Base-by-base conservation (phyloP, 345 rosid genomes). In the Turnera subulata region DNA sequence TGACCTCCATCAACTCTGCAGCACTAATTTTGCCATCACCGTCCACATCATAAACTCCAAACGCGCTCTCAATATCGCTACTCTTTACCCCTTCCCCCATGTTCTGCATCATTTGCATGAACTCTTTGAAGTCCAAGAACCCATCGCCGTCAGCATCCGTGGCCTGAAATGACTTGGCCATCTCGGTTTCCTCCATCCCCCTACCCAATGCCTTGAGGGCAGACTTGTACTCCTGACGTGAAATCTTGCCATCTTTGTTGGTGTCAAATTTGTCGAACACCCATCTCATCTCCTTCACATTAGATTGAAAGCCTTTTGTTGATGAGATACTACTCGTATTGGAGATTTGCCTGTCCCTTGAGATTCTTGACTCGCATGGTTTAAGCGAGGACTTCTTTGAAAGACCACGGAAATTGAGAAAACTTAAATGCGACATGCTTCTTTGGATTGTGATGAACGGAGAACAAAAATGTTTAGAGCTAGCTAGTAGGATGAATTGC, bases 211-310 rank as follows among this genome's bases (percentile, higher is more conserved):
- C 65, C 46, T 19, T 53, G 7, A 59, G 1, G 8, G 44, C 61
- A 14, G 65, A 43, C 43, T 53, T 47, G 45, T 46, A 67, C 37
- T 67, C 65, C 22, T 53, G 59, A 4, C 55, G 52, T 7, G 71
- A 67, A 53, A 67, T 67, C 65, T 59, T 67, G 40, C 65, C 71
- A 50, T 66, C 71, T 66, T 53, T 66, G 59, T 59, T 59, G 11
- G 54, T 25, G 44, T 67, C 65, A n/a, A 59, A 59, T 39, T 67
- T 59, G 23, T 57, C 46, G 13, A 67, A 67, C 11, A 67, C 71
- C 60, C 70, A 46, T 52, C 69, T 77, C 76, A 75, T 73, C 56
- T 79, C 88, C 19, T 82, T 77, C 10, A 22, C 53, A 25, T 65
- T 70, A 14, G 82, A 68, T 29, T 56, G 67, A 39, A 38, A 64